phyloP scores from a whole-genome alignment of 2,329 filamentous ascomycete species.

The Neonectria sp. region DNA sequence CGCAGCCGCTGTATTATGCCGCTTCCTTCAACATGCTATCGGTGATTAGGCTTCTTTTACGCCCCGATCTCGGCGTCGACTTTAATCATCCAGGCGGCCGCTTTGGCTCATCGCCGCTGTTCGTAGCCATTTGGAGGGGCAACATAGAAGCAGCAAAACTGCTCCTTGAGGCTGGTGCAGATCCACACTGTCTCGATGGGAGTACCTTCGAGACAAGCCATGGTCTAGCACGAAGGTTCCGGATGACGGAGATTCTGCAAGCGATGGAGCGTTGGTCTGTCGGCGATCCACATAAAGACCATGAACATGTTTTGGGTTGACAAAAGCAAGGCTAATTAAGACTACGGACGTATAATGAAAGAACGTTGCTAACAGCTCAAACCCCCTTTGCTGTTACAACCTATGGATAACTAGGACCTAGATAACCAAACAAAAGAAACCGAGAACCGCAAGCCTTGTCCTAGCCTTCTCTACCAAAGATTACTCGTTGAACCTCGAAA shows the following conservation, averaged over 20 bases:
- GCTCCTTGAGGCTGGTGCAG: conserved; percentile 43
- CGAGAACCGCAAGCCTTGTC: too few species aligned
- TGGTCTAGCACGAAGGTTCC: conserved; percentile 3
- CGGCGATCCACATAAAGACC: neutral
- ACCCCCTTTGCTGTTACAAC: neutral
- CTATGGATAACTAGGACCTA: too few species aligned
- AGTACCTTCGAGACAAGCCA: neutral
- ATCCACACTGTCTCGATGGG: conserved; percentile 25
- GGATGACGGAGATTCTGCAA: conserved; percentile 10
- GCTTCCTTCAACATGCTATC: conserved; percentile 46
- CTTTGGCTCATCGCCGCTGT: conserved; percentile 41
- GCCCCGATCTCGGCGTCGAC: conserved; percentile 34
- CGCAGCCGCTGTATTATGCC: conserved; percentile 45
- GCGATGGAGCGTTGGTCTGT: neutral
- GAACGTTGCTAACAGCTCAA: neutral
- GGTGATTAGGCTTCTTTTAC: conserved; percentile 37
- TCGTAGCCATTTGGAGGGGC: conserved; percentile 38
- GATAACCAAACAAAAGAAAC: too few species aligned
- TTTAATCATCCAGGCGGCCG: conserved; percentile 40
- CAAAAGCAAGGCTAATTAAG: neutral
- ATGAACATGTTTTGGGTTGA: neutral
- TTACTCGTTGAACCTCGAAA: too few species aligned
- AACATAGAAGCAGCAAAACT: conserved; percentile 41
- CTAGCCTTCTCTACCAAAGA: too few species aligned
- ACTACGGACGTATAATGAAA: neutral